Percentiles rank a stretch among this genome's conserved stretches.
Evolutionary conservation across 371 early-diverging fungal genomes (phyloP).

Genomic region (Circinella minor): DNA sequence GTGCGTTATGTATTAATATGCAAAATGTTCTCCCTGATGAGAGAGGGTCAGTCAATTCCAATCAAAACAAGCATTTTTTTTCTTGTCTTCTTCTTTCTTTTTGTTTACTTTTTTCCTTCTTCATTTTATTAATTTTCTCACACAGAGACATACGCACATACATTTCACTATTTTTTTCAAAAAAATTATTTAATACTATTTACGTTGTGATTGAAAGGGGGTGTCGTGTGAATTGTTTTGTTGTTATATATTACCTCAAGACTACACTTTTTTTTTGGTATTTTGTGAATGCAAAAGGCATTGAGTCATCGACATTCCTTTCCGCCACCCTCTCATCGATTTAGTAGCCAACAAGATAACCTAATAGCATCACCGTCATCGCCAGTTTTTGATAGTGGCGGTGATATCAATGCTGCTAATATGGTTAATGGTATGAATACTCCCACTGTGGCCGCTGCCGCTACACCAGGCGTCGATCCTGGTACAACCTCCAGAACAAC

Average conservation of each 20-base stretch:
- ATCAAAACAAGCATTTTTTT: background rate
- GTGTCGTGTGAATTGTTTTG: too few relatives aligned
- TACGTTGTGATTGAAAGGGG: too few relatives aligned
- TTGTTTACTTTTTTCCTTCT: background rate
- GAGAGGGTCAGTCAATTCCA: constrained; percentile 1
- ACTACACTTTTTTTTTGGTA: background rate
- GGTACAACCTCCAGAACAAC: constrained; percentile 1
- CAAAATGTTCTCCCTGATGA: background rate
- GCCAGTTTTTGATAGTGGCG: background rate
- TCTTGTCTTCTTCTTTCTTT: constrained; percentile 10
- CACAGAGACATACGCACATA: background rate
- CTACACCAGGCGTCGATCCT: background rate
- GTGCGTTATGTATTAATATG: background rate
- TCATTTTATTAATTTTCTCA: background rate
- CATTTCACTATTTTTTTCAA: background rate
- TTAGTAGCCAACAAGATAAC: background rate
- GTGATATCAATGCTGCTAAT: background rate
- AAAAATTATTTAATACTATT: too few relatives aligned
- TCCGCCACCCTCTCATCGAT: constrained; percentile 2
- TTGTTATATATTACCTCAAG: too few relatives aligned
- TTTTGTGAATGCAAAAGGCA: constrained; percentile 1
- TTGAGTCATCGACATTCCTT: constrained; percentile 6
- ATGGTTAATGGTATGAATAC: background rate
- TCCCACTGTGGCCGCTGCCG: background rate
- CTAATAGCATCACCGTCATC: constrained; percentile 2